A percentile compares a stretch with the other conserved stretches of the same genome.
These are phyloP conservation scores for Begonia masoniana DNA, from an alignment of 306 rosid genomes.

Conservation along the genomic window DNA sequence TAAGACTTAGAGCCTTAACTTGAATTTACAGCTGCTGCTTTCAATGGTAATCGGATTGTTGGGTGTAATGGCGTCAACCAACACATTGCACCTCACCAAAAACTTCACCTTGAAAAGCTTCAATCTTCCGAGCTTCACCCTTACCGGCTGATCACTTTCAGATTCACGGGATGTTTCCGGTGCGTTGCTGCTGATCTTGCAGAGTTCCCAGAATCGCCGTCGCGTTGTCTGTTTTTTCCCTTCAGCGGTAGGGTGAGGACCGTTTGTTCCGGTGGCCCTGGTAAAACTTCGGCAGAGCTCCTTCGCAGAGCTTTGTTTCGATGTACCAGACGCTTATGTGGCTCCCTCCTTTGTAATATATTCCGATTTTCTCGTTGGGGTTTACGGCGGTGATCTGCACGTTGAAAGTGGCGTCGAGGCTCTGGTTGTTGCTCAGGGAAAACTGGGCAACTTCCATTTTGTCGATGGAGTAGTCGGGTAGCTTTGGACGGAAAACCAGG, in stretches of 20 bases:
- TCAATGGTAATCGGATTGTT: slow-evolving; percentile 28
- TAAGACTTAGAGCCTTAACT: slow-evolving; percentile 33
- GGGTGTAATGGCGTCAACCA: slow-evolving; percentile 34
- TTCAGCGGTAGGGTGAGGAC: slow-evolving; percentile 31
- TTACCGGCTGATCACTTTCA: slow-evolving; percentile 64
- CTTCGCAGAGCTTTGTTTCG: slow-evolving; percentile 41
- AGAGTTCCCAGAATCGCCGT: slow-evolving; percentile 8
- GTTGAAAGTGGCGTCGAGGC: slow-evolving; percentile 33
- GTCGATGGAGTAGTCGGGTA: slow-evolving; percentile 55
- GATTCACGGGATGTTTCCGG: slow-evolving; percentile 38
- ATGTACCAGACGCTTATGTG: slow-evolving; percentile 49
- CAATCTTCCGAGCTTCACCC: slow-evolving; percentile 61
- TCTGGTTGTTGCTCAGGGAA: slow-evolving; percentile 12
- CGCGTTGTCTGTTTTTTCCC: slow-evolving; percentile 46
- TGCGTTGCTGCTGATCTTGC: slow-evolving; percentile 23
- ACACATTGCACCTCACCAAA: slow-evolving; percentile 42
- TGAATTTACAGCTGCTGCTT: slow-evolving; percentile 59
- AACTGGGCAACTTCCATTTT: slow-evolving; percentile 27
- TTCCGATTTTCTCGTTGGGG: slow-evolving; percentile 80
- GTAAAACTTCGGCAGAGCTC: slow-evolving; percentile 70
- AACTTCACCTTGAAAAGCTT: slow-evolving; percentile 66
- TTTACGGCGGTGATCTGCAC: slow-evolving; percentile 57
- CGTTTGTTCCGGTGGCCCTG: slow-evolving; percentile 73
- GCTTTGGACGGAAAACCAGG: slow-evolving; percentile 74
- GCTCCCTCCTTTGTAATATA: slow-evolving; percentile 71